phyloP scores from a whole-genome alignment of 345 rosid genomes.

The Streptanthus diversifolius region DNA sequence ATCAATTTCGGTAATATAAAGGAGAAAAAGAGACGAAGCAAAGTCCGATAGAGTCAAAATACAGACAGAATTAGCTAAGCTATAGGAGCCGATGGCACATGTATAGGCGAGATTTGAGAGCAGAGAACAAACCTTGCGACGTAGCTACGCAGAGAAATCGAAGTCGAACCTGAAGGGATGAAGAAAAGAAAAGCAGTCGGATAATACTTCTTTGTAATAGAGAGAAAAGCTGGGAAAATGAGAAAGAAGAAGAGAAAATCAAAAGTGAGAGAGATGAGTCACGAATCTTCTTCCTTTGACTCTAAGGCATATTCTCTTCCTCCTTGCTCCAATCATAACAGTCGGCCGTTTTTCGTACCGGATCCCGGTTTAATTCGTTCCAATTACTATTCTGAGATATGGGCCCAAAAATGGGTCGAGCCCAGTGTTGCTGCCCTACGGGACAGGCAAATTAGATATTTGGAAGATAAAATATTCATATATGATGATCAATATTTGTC shows the following conservation, averaged over 20 bases:
- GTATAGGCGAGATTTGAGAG: neutral
- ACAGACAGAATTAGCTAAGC: neutral
- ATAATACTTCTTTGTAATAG: neutral
- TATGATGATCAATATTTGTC: neutral
- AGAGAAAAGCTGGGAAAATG: neutral
- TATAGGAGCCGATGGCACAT: too few species aligned
- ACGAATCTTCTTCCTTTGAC: slow-evolving; percentile 25
- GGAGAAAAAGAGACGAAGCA: neutral
- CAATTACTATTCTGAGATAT: neutral
- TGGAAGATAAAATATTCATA: too few species aligned
- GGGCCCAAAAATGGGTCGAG: neutral
- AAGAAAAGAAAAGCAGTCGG: neutral
- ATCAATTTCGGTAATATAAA: neutral
- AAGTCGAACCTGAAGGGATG: neutral
- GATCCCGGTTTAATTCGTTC: slow-evolving; percentile 10
- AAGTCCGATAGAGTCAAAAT: neutral
- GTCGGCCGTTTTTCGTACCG: slow-evolving; percentile 13
- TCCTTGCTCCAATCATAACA: neutral
- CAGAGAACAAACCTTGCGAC: slow-evolving; percentile 15
- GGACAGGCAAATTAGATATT: neutral
- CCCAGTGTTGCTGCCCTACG: neutral
- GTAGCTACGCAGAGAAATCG: neutral
- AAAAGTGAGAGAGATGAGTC: slow-evolving; percentile 7
- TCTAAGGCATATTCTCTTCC: slow-evolving; percentile 20
- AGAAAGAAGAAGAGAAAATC: neutral